Base-by-base conservation (phyloP, 2,329 filamentous ascomycete genomes). In the Fonsecaea pugnacius region DNA sequence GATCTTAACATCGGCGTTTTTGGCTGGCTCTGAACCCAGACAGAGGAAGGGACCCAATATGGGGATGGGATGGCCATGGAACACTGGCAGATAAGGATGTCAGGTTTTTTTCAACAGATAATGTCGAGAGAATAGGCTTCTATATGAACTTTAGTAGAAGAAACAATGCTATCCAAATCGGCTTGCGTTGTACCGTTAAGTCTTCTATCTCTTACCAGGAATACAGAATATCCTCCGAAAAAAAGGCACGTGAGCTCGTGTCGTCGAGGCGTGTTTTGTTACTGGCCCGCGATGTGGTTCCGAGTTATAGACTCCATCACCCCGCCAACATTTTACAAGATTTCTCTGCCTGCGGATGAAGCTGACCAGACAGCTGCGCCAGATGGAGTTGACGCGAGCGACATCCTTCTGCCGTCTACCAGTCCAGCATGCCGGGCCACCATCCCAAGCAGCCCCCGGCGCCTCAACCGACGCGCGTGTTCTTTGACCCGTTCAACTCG, bases 401-500 rank as follows among this genome's bases (percentile, higher is more conserved):
- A 24, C 10, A 48, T 35, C 32, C 21, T 4, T 40, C 33, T 16
- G 3, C 7, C 16, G 6, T 10, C 10, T 18, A 24, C 43, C 9
- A 14, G n/a, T 38, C 7, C 30, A 60, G 21, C 16, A 70, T 70
- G 67, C 54, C 68, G 21, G 18, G 63, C 18, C 61, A 65, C 38
- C 54, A 62, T 46, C 65, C 65, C 30, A 56, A 62, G 5, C 35
- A 67, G 6, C 69, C 62, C 8, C 53, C 62, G 7, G 32, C 67
- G 12, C 70, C 70, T 18, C 51, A 67, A 56, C 70, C 71, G n/a
- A 69, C 66, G 0, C 66, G 65, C 38, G 51, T 58, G 18, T 52
- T 72, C 68, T 79, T 79, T 66, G 79, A 80, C 55, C 73, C 76
- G 38, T 80, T 77, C 74, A 92, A 92, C 77, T 88, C 87, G 14